These are phyloP conservation scores for Coemansia sp. DNA, from an alignment of 192 early-diverging fungal genomes.

Conservation along the genomic window DNA sequence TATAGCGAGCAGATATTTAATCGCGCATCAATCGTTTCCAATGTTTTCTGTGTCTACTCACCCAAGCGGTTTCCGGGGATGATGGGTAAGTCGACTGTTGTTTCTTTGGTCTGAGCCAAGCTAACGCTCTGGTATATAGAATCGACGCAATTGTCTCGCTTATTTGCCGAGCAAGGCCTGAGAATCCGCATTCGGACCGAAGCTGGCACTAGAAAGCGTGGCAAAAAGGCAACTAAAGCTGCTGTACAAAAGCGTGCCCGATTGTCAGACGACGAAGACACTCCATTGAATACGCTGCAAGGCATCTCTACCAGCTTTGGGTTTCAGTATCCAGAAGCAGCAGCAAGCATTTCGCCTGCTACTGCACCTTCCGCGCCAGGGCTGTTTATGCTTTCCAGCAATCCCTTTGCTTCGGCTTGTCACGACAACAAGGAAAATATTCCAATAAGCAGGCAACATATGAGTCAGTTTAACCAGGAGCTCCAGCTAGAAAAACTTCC, in stretches of 20 bases:
- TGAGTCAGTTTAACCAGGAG: slow-evolving; percentile 1
- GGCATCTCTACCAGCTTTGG: too few relatives aligned
- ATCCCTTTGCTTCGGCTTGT: slow-evolving; percentile 19
- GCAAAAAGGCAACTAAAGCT: slow-evolving; percentile 12
- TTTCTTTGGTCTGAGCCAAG: neutral
- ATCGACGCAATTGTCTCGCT: slow-evolving; percentile 79
- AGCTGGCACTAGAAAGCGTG: slow-evolving; percentile 55
- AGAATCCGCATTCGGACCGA: slow-evolving; percentile 94
- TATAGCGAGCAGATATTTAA: slow-evolving; percentile 29
- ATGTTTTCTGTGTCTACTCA: slow-evolving; percentile 80
- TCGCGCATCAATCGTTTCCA: slow-evolving; percentile 66
- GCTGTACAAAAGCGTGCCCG: slow-evolving; percentile 17
- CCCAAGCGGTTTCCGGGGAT: slow-evolving; percentile 95
- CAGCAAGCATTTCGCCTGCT: neutral
- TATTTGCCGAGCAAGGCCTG: slow-evolving; percentile 93
- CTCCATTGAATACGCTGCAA: neutral
- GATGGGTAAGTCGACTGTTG: slow-evolving; percentile 55
- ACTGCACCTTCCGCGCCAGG: neutral
- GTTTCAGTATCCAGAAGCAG: neutral
- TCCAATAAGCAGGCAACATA: neutral
- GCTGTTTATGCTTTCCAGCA: slow-evolving; percentile 15
- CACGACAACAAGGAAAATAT: slow-evolving; percentile 26
- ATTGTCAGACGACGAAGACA: neutral
- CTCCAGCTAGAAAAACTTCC: neutral
- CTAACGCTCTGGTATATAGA: slow-evolving; percentile 34